Evolutionary conservation across 2,329 filamentous ascomycete genomes (phyloP), one percentile per base, ranked within the genome.

Genomic region (Aspergillus carbonarius): DNA sequence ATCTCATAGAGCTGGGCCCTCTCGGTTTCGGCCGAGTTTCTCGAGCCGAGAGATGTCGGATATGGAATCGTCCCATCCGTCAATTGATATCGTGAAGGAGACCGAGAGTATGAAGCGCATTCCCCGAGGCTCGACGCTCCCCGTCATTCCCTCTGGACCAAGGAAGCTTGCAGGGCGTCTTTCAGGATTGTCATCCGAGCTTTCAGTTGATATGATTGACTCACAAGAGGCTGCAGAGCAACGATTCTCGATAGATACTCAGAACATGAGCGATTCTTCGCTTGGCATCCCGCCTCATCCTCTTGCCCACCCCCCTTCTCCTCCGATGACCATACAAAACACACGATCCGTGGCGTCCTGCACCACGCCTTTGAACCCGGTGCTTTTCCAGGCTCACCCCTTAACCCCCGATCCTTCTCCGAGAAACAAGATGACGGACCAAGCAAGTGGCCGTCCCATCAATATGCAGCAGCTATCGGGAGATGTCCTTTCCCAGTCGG

Each of bases 201-300:
- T 83, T 23, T 83, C 82, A 4, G 75, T 83, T 18, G 82, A 83
- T 47, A 74, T 81, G 32, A 79, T 81, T 55, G 78, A 82, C 47
- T 60, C 67, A 23, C 66, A 68, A 18, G 75, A 79, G 54, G 71
- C 66, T 32, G 52, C 63, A 9, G 71, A 70, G n/a, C 65, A 68
- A n/a, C 68, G 70, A 34, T 63, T 68, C 56, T 75, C 70, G 17
- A 66, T 65, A 12, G 72, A 69, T 58, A 73, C 70, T 32, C 72
- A 65, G 17, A 76, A 71, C 48, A 67, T 72, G 25, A 54, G 64
- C 34, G 69, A 74, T 30, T 76, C 77, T n/a, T 72, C 73, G 17
- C 66, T 77, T 18, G 75, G 74, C 20, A 75, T 81, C 37, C 73
- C 76, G 17, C 66, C 73, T 37, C 76, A 81, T 67, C 77, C 79